These are phyloP conservation scores for Crepidotus variabilis DNA, from an alignment of 768 basidiomycete genomes.

Conservation along the genomic window DNA sequence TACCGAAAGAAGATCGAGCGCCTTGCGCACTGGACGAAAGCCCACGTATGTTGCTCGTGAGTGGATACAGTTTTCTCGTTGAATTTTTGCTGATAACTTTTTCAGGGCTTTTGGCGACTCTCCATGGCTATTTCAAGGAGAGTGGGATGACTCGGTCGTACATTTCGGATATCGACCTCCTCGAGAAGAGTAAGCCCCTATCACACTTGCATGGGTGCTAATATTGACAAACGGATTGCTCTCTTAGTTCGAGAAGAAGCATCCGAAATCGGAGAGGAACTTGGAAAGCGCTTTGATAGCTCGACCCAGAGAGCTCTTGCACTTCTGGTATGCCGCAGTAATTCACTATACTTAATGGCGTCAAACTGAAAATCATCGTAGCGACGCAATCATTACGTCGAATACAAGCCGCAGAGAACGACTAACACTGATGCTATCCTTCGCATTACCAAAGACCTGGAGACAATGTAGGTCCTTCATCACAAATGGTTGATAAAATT, in stretches of 20 bases:
- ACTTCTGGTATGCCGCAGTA: conserved; percentile 1
- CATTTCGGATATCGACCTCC: conserved; percentile 2
- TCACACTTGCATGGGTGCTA: too few species aligned
- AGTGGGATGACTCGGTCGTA: background rate
- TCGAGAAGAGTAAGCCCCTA: background rate
- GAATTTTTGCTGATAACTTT: background rate
- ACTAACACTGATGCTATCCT: background rate
- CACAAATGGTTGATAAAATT: background rate
- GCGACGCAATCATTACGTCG: conserved; percentile 2
- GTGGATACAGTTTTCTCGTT: background rate
- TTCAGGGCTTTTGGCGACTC: conserved; percentile 2
- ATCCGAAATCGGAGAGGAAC: background rate
- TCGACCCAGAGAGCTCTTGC: conserved; percentile 1
- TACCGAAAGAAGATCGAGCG: background rate
- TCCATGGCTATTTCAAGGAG: conserved; percentile 1
- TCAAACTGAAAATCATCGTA: background rate
- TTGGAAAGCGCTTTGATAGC: conserved; percentile 2
- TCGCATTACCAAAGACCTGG: background rate
- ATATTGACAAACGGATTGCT: background rate
- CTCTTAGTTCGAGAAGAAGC: conserved; percentile 4
- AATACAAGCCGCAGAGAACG: background rate
- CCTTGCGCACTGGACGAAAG: background rate
- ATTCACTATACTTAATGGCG: background rate
- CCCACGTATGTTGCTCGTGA: background rate
- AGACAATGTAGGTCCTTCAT: background rate